Percentiles rank a stretch among this genome's conserved stretches.
Conservation (phyloP, 2,329 filamentous ascomycete species). For the Bipolaris gigantea region DNA sequence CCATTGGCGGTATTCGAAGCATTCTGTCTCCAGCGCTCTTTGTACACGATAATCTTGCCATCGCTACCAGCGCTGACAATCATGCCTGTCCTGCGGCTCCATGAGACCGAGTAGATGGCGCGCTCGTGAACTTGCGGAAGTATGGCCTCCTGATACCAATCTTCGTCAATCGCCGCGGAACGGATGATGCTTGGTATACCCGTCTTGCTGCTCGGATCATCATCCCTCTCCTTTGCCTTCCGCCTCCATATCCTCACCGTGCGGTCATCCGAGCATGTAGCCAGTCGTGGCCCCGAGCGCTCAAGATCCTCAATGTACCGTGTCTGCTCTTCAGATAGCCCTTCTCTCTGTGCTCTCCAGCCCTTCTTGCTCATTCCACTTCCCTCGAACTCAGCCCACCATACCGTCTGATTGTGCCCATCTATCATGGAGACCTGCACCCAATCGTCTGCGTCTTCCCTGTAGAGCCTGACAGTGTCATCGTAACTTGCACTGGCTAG, state of each 20-base stretch:
- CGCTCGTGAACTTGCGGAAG: slow-evolving; percentile 76
- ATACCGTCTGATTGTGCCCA: slow-evolving; percentile 84
- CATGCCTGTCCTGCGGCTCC: slow-evolving; percentile 76
- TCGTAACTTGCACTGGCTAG: slow-evolving; percentile 94
- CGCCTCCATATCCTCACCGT: slow-evolving; percentile 80
- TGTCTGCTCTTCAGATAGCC: slow-evolving; percentile 37
- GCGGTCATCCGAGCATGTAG: slow-evolving; percentile 83
- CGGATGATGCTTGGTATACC: slow-evolving; percentile 90
- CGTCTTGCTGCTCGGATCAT: slow-evolving; percentile 51
- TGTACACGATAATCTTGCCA: slow-evolving; percentile 32
- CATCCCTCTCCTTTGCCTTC: slow-evolving; percentile 56
- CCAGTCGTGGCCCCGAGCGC: slow-evolving; percentile 60
- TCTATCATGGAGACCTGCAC: slow-evolving; percentile 80
- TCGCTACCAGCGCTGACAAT: slow-evolving; percentile 91
- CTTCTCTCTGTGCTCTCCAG: slow-evolving; percentile 28
- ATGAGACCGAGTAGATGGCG: slow-evolving; percentile 81
- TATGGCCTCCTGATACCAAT: slow-evolving; percentile 77
- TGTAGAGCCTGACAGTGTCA: slow-evolving; percentile 84
- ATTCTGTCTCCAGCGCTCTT: slow-evolving; percentile 19
- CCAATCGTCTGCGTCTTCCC: slow-evolving; percentile 93
- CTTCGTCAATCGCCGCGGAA: slow-evolving; percentile 69
- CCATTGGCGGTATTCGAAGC: slow-evolving; percentile 30
- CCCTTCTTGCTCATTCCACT: slow-evolving; percentile 39
- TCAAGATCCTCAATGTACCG: slow-evolving; percentile 44
- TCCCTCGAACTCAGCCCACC: slow-evolving; percentile 74